A percentile compares a stretch with the other conserved stretches of the same genome.
Conservation (phyloP, 2,329 filamentous ascomycete genomes). For the Didymella segeticola region DNA sequence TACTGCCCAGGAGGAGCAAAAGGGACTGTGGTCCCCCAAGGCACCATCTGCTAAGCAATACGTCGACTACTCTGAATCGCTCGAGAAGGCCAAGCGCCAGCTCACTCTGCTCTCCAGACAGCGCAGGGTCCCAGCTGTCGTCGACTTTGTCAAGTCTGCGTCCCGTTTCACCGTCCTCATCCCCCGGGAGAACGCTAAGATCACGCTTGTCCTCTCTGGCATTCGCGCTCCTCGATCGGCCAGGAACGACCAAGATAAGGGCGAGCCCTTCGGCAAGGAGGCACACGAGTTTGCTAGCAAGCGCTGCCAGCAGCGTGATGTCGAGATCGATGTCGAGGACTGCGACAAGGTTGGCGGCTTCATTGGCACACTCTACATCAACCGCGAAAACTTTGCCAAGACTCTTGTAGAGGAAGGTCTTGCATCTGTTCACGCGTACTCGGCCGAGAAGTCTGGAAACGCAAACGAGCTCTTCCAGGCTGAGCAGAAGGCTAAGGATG, state of each 20-base stretch:
- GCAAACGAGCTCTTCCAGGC: conserved; percentile 85
- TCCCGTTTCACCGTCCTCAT: conserved; percentile 92
- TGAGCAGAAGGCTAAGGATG: conserved; percentile 88
- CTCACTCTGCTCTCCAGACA: conserved; percentile 86
- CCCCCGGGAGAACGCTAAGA: conserved; percentile 89
- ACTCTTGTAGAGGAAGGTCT: conserved; percentile 91
- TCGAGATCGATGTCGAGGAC: conserved; percentile 93
- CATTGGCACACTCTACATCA: conserved; percentile 92
- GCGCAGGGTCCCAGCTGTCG: conserved; percentile 88
- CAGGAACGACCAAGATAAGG: conserved; percentile 77
- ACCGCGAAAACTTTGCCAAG: conserved; percentile 95
- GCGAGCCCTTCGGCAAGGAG: conserved; percentile 94
- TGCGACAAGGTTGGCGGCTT: conserved; percentile 97
- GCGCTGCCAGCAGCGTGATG: conserved; percentile 90
- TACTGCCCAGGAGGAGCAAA: conserved; percentile 81
- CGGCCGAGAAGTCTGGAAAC: conserved; percentile 93
- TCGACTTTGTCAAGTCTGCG: conserved; percentile 98
- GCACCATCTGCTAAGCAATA: conserved; percentile 81
- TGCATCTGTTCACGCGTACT: conserved; percentile 91
- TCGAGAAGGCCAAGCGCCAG: conserved; percentile 96
- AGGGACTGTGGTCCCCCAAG: conserved; percentile 95
- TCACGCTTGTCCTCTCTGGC: conserved; percentile 92
- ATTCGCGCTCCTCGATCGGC: conserved; percentile 90
- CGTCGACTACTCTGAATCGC: conserved; percentile 86
- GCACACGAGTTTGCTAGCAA: conserved; percentile 89